Percentiles rank a stretch among this genome's conserved stretches.
Conservation (phyloP, 768 basidiomycete genomes). For the Cyclocybe aegerita region DNA sequence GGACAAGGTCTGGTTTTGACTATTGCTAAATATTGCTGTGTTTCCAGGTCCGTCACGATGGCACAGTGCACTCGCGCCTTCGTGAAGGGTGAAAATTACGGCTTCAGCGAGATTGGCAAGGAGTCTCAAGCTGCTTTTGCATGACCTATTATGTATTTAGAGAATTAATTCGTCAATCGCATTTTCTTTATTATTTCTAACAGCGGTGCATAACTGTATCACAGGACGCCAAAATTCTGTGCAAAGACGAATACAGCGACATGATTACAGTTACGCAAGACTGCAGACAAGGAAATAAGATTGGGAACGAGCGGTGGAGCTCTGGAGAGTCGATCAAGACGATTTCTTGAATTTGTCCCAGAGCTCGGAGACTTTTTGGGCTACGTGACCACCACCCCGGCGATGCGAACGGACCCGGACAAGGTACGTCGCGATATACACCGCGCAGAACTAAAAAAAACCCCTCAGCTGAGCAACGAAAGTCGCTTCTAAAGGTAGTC, state of each 20-base stretch:
- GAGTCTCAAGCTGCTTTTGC: slow-evolving; percentile 45
- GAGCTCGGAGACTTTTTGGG: slow-evolving; percentile 8
- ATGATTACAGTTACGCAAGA: too few relatives aligned
- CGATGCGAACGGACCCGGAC: slow-evolving; percentile 43
- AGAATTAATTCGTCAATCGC: slow-evolving; percentile 12
- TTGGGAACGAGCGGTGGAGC: not conserved
- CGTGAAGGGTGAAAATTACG: slow-evolving; percentile 69
- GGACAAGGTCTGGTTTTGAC: not conserved
- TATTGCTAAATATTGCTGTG: not conserved
- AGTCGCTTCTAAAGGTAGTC: not conserved
- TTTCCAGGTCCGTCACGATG: slow-evolving; percentile 86
- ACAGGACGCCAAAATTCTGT: too few relatives aligned
- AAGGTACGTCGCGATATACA: slow-evolving; percentile 55
- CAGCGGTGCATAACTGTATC: too few relatives aligned
- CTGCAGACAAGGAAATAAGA: not conserved
- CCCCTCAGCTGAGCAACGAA: not conserved
- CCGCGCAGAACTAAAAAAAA: slow-evolving; percentile 35
- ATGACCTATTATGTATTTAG: slow-evolving; percentile 26
- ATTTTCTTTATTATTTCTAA: slow-evolving; percentile 4
- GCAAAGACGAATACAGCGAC: too few relatives aligned
- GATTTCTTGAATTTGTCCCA: slow-evolving; percentile 10
- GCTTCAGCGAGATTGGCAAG: slow-evolving; percentile 49
- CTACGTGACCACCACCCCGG: slow-evolving; percentile 4
- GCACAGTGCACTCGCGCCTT: slow-evolving; percentile 90
- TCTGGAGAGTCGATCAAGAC: not conserved